Base-by-base conservation (phyloP, 805 yeast species). In the Wickerhamomyces queroliae region DNA sequence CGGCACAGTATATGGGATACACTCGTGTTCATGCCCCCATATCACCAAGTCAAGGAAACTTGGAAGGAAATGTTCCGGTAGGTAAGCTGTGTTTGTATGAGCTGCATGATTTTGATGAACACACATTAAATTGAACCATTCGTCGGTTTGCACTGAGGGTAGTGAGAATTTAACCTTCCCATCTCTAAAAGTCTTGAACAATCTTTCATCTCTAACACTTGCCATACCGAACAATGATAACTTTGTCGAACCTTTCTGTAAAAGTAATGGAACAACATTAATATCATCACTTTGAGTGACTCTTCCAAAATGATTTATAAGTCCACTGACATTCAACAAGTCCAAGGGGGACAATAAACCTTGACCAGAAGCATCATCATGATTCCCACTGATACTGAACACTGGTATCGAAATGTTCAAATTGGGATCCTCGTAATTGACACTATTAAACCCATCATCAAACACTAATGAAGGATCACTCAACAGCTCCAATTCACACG, bases 11-110 rank as follows among this genome's bases (percentile, higher is more conserved):
- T 75, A 76, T 1, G 91, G 86, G 5, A 81, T 70, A 54, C 97
- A 88, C 56, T 93, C 97, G 61, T 93, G 99, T 58, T 93, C 99
- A 60, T 93, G 99, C 15, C 99, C 99, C 99, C 99, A 93, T 2
- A 90, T 64, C 0, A 93, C 80, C 41, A 91, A 67, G 55, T 93
- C 89, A 35, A 93, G 53, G 55, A 90, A 89, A 8, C 71, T 66
- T 0, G 98, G 99, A 19, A 93, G 63, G 49, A 85, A 83, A 38
- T 70, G 72, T 47, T 90, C 98, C 6, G 97, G 98, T 5, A 93
- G 66, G 47, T 83, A 83, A 5, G 87, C 80, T 0, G 95, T 85
- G 33, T 78, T 78, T 1, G 95, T 76, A 52, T 90, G 90, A 5
- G 83, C 78, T 3, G 80, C 73, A 55, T 86, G 96, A 61, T 93